Percentiles rank a stretch among this genome's conserved stretches.
Evolutionary conservation across 2,329 filamentous ascomycete species (phyloP).

Genomic region (Diaporthe helianthi): DNA sequence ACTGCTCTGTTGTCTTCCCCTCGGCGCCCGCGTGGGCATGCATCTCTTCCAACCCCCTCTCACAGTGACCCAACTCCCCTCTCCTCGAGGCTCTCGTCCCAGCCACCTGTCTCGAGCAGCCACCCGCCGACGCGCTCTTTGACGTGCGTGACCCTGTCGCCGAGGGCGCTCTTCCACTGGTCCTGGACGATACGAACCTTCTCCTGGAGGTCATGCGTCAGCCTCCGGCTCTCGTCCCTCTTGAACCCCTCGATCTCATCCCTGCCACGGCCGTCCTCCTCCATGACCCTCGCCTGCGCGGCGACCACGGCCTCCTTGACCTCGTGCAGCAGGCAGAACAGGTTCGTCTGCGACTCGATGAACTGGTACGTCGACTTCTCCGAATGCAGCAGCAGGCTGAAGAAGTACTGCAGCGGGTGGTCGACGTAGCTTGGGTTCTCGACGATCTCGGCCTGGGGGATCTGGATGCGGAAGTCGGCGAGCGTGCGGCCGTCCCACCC

Average conservation of each 20-base stretch:
- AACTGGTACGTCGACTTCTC: conserved; percentile 96
- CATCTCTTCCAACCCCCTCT: not conserved
- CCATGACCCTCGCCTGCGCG: conserved; percentile 71
- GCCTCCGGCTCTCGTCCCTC: conserved; percentile 68
- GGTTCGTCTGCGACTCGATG: conserved; percentile 91
- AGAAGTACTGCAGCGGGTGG: conserved; percentile 90
- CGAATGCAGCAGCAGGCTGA: conserved; percentile 82
- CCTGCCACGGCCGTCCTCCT: conserved; percentile 63
- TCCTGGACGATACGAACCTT: conserved; percentile 90
- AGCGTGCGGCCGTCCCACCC: conserved; percentile 40
- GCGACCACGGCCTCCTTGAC: conserved; percentile 80
- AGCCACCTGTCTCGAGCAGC: conserved; percentile 80
- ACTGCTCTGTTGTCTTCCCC: not conserved
- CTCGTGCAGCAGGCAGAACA: conserved; percentile 89
- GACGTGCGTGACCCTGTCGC: conserved; percentile 74
- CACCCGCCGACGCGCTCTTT: conserved; percentile 77
- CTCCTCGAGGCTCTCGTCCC: conserved; percentile 79
- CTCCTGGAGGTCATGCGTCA: conserved; percentile 90
- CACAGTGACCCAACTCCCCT: conserved; percentile 53
- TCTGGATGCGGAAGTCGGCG: conserved; percentile 72
- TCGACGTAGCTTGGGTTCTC: conserved; percentile 85
- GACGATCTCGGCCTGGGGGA: conserved; percentile 78
- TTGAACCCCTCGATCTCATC: conserved; percentile 62
- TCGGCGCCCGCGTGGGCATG: not conserved
- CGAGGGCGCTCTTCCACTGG: conserved; percentile 89